phyloP scores from a whole-genome alignment of 108 stramenopile species.

The Phaeodactylum tricornutum region DNA sequence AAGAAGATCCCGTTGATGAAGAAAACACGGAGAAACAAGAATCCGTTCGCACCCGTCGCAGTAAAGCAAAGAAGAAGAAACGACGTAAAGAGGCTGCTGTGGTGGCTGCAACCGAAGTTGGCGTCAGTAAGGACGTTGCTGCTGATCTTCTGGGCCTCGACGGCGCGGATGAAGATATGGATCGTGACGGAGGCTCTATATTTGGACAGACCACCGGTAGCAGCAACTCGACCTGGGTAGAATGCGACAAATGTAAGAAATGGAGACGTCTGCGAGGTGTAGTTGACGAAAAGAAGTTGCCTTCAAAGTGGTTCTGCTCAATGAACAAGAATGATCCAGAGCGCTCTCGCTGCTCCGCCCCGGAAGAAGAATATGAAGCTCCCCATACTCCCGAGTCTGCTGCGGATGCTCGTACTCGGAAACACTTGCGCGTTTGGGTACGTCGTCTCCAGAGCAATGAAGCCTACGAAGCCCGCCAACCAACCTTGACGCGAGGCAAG shows the following conservation, averaged over 20 bases:
- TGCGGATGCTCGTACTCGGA: constrained; percentile 72
- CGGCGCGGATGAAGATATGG: constrained; percentile 18
- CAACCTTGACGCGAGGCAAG: constrained; percentile 45
- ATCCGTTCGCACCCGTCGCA: constrained; percentile 58
- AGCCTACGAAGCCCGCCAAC: constrained; percentile 66
- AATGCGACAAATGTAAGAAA: constrained; percentile 88
- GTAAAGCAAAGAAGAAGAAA: constrained; percentile 74
- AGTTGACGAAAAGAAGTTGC: constrained; percentile 78
- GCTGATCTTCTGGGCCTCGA: constrained; percentile 2
- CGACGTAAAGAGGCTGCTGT: constrained; percentile 6
- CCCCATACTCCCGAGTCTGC: constrained; percentile 65
- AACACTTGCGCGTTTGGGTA: constrained; percentile 79
- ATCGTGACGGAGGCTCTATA: constrained; percentile 67
- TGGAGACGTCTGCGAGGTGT: constrained; percentile 86
- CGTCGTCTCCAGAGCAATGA: constrained; percentile 75
- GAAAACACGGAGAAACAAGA: constrained; percentile 13
- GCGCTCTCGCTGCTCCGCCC: constrained; percentile 71
- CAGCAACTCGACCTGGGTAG: constrained; percentile 81
- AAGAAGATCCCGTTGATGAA: constrained; percentile 19
- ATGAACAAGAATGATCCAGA: constrained; percentile 89
- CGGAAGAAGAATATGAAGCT: constrained; percentile 83
- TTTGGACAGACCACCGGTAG: constrained; percentile 77
- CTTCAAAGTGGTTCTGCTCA: constrained; percentile 76
- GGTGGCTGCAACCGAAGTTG: background rate
- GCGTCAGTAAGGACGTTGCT: constrained; percentile 5